Evolutionary conservation across 495 filamentous ascomycete species (phyloP).

Genomic region (Penicillium longicatenatum): DNA sequence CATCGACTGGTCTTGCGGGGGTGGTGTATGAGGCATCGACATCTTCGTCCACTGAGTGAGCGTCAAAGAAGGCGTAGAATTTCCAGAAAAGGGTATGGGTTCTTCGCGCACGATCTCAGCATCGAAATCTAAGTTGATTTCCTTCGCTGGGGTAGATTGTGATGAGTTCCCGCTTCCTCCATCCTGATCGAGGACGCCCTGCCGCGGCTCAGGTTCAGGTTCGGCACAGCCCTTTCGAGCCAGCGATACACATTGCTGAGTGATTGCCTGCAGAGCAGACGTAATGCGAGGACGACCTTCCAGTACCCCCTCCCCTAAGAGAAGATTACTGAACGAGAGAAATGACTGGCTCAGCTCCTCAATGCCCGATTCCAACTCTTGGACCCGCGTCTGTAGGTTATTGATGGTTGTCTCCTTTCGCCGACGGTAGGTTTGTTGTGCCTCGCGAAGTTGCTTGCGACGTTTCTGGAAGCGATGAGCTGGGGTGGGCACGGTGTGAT

Average conservation of each 20-base stretch:
- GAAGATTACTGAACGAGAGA: slow-evolving; percentile 64
- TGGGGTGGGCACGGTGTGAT: not conserved
- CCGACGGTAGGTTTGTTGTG: slow-evolving; percentile 81
- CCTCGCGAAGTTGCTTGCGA: slow-evolving; percentile 82
- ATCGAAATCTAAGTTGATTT: slow-evolving; percentile 13
- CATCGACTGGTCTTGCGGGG: slow-evolving; percentile 25
- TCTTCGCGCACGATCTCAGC: slow-evolving; percentile 11
- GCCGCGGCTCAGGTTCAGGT: slow-evolving; percentile 7
- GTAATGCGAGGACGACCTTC: slow-evolving; percentile 37
- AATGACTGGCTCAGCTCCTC: slow-evolving; percentile 78
- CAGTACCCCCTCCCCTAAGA: slow-evolving; percentile 50
- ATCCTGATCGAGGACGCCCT: not conserved
- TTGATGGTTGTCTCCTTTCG: slow-evolving; percentile 85
- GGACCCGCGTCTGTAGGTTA: slow-evolving; percentile 67
- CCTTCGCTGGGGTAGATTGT: slow-evolving; percentile 3
- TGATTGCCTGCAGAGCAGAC: slow-evolving; percentile 46
- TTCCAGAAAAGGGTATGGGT: not conserved
- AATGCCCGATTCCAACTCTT: slow-evolving; percentile 66
- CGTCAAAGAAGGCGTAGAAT: slow-evolving; percentile 1
- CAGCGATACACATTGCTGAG: slow-evolving; percentile 47
- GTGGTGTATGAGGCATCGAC: slow-evolving; percentile 20
- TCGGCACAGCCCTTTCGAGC: slow-evolving; percentile 36
- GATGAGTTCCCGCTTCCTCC: not conserved
- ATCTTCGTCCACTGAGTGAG: slow-evolving; percentile 1
- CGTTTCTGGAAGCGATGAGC: slow-evolving; percentile 42